Evolutionary conservation across 1,284 basidiomycete species (phyloP).

Genomic region (Schizophyllum amplum): DNA sequence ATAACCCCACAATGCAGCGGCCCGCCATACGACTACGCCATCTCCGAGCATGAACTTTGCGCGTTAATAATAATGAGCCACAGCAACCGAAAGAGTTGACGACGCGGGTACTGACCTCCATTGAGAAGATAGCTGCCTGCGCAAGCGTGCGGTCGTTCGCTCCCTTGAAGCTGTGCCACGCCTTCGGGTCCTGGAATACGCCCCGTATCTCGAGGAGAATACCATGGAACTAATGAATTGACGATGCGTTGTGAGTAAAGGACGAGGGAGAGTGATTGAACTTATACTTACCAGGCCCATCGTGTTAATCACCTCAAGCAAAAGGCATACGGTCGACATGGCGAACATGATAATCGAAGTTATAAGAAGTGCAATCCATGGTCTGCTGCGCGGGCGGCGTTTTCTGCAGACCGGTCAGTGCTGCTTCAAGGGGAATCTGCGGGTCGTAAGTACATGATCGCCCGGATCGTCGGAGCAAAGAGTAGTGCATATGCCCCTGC

Average conservation of each 20-base stretch:
- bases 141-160: background rate
- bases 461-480: background rate
- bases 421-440: background rate
- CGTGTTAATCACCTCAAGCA: background rate
- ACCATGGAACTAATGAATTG: background rate
- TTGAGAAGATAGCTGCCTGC: background rate
- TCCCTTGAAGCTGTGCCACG: background rate
- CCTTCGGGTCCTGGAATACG: background rate
- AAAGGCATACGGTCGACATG: background rate
- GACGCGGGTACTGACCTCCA: background rate
- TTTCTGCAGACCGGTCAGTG: background rate
- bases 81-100: too few relatives aligned
- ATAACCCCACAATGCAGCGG: constrained; percentile 2
- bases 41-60: constrained; percentile 5
- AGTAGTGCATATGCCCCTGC: background rate
- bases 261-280: too few relatives aligned
- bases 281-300: background rate
- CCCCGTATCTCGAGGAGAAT: background rate
- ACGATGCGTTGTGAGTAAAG: background rate
- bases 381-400: background rate
- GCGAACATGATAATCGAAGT: background rate
- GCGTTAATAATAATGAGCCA: background rate
- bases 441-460: background rate
- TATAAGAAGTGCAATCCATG: background rate
- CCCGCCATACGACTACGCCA: constrained; percentile 6